Evolutionary conservation across 306 rosid species (phyloP), one percentile per base, ranked within the genome.

Genomic region (Cajanus cajan): DNA sequence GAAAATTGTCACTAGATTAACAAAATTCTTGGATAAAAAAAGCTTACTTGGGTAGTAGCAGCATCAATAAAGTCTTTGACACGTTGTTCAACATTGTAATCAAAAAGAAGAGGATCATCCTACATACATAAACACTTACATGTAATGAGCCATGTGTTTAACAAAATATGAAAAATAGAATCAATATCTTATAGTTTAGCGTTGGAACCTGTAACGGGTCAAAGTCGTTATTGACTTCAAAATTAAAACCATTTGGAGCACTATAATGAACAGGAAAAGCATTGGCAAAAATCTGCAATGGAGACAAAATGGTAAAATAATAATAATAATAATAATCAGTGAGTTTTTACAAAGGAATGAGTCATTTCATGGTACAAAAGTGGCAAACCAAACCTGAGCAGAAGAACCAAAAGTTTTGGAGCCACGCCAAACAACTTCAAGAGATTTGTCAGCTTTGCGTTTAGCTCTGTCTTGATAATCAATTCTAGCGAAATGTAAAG

Each of bases 401-500:
- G 96, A 90, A 54, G 96, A 89, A 69, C 97, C 96, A 84, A 92
- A 90, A 44, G 93, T 89, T 62, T 84, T 88, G 74, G 97, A 94
- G 11, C 86, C 98, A 39, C 93, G 96, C 98, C 98, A 94, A 57
- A 94, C 85, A 71, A 94, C 97, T 88, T 94, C 98, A 47, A 94
- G 96, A 41, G 97, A 80, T 62, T 94, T 94, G 4, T 90, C 90
- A 44, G 1, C 80, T 82, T 79, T 92, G 44, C 98, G 90, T 72
- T 86, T 81, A 28, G 87, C 93, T 85, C 96, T 86, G 72, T 94
- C 98, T 76, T 89, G 95, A 78, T 87, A 92, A 84, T 94, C 98
- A 84, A 94, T 85, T 74, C 98, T 88, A 14, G 98, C 98, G 41
- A 94, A 94, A 85, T 94, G 98, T 7, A 94, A 88, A 7, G 98